phyloP scores from a whole-genome alignment of 108 stramenopile genomes.

The Pseudonitzschia pungens region DNA sequence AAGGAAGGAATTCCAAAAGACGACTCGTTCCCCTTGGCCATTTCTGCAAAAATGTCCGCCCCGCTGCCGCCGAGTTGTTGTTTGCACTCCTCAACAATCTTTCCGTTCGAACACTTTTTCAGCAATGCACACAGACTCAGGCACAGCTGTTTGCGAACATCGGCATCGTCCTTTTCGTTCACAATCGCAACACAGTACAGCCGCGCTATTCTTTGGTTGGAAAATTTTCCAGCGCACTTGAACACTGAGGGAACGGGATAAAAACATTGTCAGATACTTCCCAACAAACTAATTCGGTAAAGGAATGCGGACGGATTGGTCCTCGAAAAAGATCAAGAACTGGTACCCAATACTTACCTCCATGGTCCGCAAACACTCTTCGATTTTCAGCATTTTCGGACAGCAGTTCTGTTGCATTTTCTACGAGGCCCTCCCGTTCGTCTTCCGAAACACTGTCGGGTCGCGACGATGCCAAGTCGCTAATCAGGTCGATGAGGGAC shows the following conservation, averaged over 20 bases:
- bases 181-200: slow-evolving; percentile 28
- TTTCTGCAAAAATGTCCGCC: slow-evolving; percentile 16
- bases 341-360: slow-evolving; percentile 25
- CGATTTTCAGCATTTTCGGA: slow-evolving; percentile 13
- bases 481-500: slow-evolving; percentile 19
- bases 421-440: slow-evolving; percentile 19
- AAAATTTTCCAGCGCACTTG: slow-evolving; percentile 21
- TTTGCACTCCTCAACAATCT: slow-evolving; percentile 24
- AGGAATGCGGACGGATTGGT: not conserved
- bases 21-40: slow-evolving; percentile 13
- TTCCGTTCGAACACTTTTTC: slow-evolving; percentile 14
- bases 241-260: slow-evolving; percentile 14
- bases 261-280: not conserved
- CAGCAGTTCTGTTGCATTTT: slow-evolving; percentile 11
- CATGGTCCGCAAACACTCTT: slow-evolving; percentile 11
- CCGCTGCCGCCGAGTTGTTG: not conserved
- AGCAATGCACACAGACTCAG: slow-evolving; percentile 23
- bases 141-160: slow-evolving; percentile 17
- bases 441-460: slow-evolving; percentile 22
- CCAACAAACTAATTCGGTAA: not conserved
- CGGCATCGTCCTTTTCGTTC: slow-evolving; percentile 14
- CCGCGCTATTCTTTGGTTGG: slow-evolving; percentile 21
- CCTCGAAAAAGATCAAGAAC: no score
- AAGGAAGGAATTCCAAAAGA: slow-evolving; percentile 17
- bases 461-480: slow-evolving; percentile 23